phyloP scores from a whole-genome alignment of 495 filamentous ascomycete genomes.

The Annulohypoxylon stygium region DNA sequence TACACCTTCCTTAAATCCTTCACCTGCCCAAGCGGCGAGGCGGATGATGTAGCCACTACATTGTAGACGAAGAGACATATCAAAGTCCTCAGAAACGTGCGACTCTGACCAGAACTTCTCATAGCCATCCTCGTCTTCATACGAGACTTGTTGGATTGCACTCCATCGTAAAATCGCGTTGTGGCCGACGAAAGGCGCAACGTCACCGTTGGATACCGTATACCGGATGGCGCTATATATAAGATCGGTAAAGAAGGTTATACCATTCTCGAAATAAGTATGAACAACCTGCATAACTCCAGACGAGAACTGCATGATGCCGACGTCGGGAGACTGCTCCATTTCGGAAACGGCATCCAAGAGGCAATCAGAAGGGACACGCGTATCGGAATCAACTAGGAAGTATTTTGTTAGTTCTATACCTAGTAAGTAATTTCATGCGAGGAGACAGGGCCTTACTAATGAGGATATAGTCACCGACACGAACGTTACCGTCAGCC shows the following conservation, averaged over 20 bases:
- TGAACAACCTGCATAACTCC: slow-evolving; percentile 86
- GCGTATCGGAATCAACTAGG: slow-evolving; percentile 80
- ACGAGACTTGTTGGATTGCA: slow-evolving; percentile 81
- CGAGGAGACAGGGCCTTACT: slow-evolving; percentile 46
- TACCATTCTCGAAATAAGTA: slow-evolving; percentile 80
- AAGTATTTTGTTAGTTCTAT: not conserved
- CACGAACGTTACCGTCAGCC: slow-evolving; percentile 83
- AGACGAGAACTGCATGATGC: slow-evolving; percentile 84
- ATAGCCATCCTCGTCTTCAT: slow-evolving; percentile 74
- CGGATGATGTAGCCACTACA: slow-evolving; percentile 79
- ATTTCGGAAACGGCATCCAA: slow-evolving; percentile 83
- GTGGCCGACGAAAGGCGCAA: slow-evolving; percentile 84
- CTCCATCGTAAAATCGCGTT: slow-evolving; percentile 85
- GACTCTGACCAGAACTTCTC: slow-evolving; percentile 88
- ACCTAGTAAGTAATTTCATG: not conserved
- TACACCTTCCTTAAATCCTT: slow-evolving; percentile 87
- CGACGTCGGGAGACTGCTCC: slow-evolving; percentile 83
- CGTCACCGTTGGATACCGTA: slow-evolving; percentile 84
- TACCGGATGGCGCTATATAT: slow-evolving; percentile 84
- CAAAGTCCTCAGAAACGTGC: slow-evolving; percentile 87
- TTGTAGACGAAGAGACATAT: slow-evolving; percentile 86
- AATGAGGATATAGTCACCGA: slow-evolving; percentile 83
- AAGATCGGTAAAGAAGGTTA: slow-evolving; percentile 88
- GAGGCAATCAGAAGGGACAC: slow-evolving; percentile 79
- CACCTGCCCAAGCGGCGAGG: slow-evolving; percentile 77